A percentile compares a stretch with the other conserved stretches of the same genome.
phyloP scores from a whole-genome alignment of 306 rosid genomes.

The Lathyrus aphaca region DNA sequence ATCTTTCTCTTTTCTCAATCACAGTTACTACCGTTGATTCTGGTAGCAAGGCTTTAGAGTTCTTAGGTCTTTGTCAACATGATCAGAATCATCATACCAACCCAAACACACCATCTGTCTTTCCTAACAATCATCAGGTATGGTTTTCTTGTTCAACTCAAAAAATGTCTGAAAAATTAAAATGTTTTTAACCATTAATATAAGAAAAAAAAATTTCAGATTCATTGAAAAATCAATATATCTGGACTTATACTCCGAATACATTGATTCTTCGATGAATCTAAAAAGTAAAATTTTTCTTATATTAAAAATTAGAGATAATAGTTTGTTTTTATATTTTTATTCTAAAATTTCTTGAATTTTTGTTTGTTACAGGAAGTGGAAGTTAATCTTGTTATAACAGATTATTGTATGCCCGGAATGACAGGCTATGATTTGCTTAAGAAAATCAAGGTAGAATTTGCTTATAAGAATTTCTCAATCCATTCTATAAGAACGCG shows the following conservation, averaged over 20 bases:
- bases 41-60: constrained; percentile 92
- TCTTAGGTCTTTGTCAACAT: constrained; percentile 69
- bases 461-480: no score
- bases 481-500: no score
- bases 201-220: no score
- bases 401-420: constrained; percentile 98
- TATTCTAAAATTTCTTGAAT: constrained; percentile 37
- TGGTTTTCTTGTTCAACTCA: constrained; percentile 31
- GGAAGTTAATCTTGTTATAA: constrained; percentile 90
- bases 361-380: constrained; percentile 58
- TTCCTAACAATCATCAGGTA: constrained; percentile 65
- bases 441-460: constrained; percentile 79
- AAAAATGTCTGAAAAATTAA: constrained; percentile 1
- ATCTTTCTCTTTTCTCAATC: constrained; percentile 29
- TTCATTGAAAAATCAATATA: no score
- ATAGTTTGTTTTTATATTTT: constrained; percentile 32
- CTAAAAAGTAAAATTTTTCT: no score
- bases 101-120: constrained; percentile 55
- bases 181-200: no score
- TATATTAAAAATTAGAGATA: no score
- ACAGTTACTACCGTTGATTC: constrained; percentile 97
- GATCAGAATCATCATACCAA: constrained; percentile 57
- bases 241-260: no score
- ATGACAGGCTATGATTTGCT: constrained; percentile 98
- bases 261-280: no score